phyloP scores from a whole-genome alignment of 495 filamentous ascomycete genomes.

The Annulohypoxylon bovei region DNA sequence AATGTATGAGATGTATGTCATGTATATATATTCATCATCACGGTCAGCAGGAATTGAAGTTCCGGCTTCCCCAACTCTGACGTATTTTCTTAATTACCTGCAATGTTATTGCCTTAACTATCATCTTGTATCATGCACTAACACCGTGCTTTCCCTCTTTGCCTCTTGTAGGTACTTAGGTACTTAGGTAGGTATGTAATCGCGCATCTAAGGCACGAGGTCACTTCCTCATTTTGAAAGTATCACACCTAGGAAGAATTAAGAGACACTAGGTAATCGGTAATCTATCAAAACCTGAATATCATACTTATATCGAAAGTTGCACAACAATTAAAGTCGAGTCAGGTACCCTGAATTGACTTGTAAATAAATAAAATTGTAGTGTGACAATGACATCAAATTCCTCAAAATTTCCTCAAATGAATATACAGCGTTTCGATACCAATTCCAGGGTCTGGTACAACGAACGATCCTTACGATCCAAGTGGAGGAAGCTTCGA shows the following conservation, averaged over 20 bases:
- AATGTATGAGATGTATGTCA: background rate
- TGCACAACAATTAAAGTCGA: background rate
- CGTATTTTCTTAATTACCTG: slow-evolving; percentile 24
- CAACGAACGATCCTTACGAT: slow-evolving; percentile 5
- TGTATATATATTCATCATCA: background rate
- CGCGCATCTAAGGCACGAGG: slow-evolving; percentile 8
- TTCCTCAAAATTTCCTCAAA: background rate
- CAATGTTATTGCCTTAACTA: slow-evolving; percentile 15
- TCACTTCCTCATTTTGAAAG: background rate
- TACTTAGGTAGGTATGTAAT: background rate
- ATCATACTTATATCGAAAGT: background rate
- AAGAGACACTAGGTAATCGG: background rate
- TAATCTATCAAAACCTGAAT: background rate
- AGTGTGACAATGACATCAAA: slow-evolving; percentile 15
- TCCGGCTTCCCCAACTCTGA: slow-evolving; percentile 34
- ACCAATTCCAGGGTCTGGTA: slow-evolving; percentile 6
- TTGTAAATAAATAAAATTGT: background rate
- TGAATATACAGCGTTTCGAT: slow-evolving; percentile 2
- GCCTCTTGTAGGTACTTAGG: background rate
- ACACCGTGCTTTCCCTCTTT: background rate
- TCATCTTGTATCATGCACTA: background rate
- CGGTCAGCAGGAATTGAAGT: slow-evolving; percentile 40
- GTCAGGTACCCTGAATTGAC: background rate
- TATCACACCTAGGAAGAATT: background rate
- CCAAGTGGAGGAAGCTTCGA: slow-evolving; percentile 7